phyloP scores from a whole-genome alignment of 129 eudicot species.

The Lactuca saligna region DNA sequence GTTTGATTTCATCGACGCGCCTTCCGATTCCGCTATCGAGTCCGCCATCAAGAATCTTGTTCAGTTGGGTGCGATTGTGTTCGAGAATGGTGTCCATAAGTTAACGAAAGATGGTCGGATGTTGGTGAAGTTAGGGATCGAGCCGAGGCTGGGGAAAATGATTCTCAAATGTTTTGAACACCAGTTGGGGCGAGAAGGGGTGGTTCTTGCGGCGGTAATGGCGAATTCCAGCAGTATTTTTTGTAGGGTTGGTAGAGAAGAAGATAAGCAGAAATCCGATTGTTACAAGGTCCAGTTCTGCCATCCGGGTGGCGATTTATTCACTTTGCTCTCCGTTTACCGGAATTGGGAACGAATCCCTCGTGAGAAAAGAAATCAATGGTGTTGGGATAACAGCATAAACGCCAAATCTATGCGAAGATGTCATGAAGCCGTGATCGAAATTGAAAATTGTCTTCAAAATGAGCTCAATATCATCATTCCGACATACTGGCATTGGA shows the following conservation, averaged over 20 bases:
- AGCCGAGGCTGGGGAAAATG: slow-evolving; percentile 85
- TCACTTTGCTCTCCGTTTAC: slow-evolving; percentile 83
- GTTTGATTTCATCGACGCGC: slow-evolving; percentile 89
- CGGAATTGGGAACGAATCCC: slow-evolving; percentile 71
- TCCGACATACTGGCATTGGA: slow-evolving; percentile 80
- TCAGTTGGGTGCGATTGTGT: slow-evolving; percentile 67
- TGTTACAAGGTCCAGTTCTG: slow-evolving; percentile 83
- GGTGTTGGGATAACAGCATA: slow-evolving; percentile 98
- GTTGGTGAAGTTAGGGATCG: slow-evolving; percentile 78
- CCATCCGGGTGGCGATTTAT: slow-evolving; percentile 80
- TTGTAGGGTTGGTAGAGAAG: slow-evolving; percentile 78
- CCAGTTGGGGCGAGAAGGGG: slow-evolving; percentile 72
- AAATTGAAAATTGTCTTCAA: slow-evolving; percentile 69
- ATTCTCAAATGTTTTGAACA: slow-evolving; percentile 55
- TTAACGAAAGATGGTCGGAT: slow-evolving; percentile 55
- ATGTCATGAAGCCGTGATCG: slow-evolving; percentile 71
- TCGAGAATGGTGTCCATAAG: slow-evolving; percentile 38
- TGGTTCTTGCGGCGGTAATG: slow-evolving; percentile 94
- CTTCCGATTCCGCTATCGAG: slow-evolving; percentile 60
- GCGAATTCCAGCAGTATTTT: slow-evolving; percentile 87
- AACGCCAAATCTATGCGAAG: slow-evolving; percentile 89
- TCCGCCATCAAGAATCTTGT: slow-evolving; percentile 68
- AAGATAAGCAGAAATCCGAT: slow-evolving; percentile 76
- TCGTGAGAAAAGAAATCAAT: slow-evolving; percentile 42
- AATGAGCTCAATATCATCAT: slow-evolving; percentile 60